Evolutionary conservation across 208 protist genomes (phyloP), one percentile per base, ranked within the genome.

Genomic region (Angomonas ambiguus): DNA sequence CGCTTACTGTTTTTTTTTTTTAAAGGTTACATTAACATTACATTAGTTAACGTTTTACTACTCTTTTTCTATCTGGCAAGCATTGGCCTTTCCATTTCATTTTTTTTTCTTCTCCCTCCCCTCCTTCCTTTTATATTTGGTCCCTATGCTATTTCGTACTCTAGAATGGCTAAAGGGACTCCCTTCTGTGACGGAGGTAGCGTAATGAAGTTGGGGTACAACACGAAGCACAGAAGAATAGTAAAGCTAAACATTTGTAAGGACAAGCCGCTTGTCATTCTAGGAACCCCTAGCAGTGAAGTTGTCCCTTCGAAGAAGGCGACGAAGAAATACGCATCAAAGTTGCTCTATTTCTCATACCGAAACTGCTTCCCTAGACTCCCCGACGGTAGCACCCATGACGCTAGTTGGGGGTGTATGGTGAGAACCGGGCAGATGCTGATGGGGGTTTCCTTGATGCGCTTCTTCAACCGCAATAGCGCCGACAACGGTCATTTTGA

Each of bases 341-440:
- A 73, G 31, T 51, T 95, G 22, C 72, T 91, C 2, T 96, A 85
- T 65, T 94, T 93, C 63, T 89, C 79, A n/a, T 94, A 96, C 69
- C 80, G 91, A 41, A 84, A 85, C 55, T 72, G 76, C 48, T 91
- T 94, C 65, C 45, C 63, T 18, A 68, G 64, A 5, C 65, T 94
- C 48, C 73, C 72, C 2, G 85, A 89, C 34, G 85, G 83, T 6
- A 67, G 63, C n/a, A 90, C 77, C 1, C 85, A 80, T 2, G 94
- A 97, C 76, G 53, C 79, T 2, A 69, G 71, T 13, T 98, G 95
- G 93, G 95, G 95, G 0, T 98, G 95, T 63, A 84, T 97, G 60
- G 69, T 96, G 33, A 88, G 95, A 34, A 85, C 88, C 10, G 88
- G 82, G 0, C 92, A 98, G 72, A 96, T 97, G 92, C 48, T 96